Evolutionary conservation across 352 stramenopile species (phyloP), one percentile per base, ranked within the genome.

Genomic region (Aphanomyces cochlioides): DNA sequence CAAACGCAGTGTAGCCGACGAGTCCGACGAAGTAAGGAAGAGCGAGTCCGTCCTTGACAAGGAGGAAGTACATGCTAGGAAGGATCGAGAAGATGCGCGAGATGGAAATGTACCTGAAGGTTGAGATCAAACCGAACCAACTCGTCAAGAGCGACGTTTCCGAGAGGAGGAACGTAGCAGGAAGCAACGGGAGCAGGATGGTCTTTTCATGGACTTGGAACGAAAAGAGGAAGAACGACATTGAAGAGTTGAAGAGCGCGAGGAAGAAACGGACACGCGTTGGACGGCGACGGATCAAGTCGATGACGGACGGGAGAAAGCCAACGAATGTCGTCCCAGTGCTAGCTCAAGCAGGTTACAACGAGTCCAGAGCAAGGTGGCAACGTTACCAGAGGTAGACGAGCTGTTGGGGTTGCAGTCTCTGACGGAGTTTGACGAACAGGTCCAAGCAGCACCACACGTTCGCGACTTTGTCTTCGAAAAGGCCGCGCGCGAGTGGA

Each of bases 171-270:
- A 98, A 82, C n/a, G 87, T 89, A 8, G 96, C 81, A 1, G 96
- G 95, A 41, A 97, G 81, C 45, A 98, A 64, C n/a, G 93, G 82
- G 37, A 98, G 79, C 66, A 99, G 74, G 63, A 98, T 98, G 6
- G 92, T 91, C 74, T 99, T 99, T 75, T 99, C 96, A 68, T 99
- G 96, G 47, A 99, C 96, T 93, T 99, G 96, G 76, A 98, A 99
- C n/a, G 91, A 98, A 50, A 97, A 97, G 54, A 98, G 80, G 75
- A 98, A 98, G 69, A 98, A 98, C 47, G 90, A 87, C 7, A 98
- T 77, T 7, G 93, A 93, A 50, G 84, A 96, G 58, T 90, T 93
- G 37, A 78, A 83, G 34, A 94, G 78, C 7, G 89, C 90, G 41
- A 95, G 79, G 17, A 98, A 69, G 59, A 98, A 87, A 8, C 85